Evolutionary conservation across 1,284 basidiomycete genomes (phyloP).

Genomic region (Somion occarium): DNA sequence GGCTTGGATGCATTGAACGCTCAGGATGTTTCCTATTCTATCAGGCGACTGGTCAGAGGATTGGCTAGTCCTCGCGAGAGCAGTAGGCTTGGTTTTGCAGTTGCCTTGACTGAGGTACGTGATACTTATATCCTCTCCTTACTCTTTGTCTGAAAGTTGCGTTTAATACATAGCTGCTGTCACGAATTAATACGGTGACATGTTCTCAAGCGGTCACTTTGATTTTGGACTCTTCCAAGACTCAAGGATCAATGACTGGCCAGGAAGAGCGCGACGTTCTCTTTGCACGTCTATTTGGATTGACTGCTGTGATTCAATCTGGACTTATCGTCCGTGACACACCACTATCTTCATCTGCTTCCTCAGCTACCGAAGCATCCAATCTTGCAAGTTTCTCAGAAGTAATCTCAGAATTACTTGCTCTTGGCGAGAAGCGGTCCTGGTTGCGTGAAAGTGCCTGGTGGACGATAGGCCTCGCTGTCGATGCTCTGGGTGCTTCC

Average conservation of each 20-base stretch:
- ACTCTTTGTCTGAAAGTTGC: background rate
- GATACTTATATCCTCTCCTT: background rate
- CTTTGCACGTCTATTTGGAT: conserved; percentile 91
- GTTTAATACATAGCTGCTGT: conserved; percentile 59
- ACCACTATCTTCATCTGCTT: conserved; percentile 47
- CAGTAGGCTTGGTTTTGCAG: conserved; percentile 91
- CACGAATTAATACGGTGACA: conserved; percentile 75
- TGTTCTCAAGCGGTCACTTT: conserved; percentile 74
- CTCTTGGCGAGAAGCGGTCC: conserved; percentile 77
- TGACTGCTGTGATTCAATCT: conserved; percentile 80
- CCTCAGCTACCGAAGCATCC: conserved; percentile 48
- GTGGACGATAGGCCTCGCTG: conserved; percentile 73
- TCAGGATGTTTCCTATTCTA: conserved; percentile 86
- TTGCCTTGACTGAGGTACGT: conserved; percentile 90
- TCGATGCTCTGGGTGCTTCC: conserved; percentile 55
- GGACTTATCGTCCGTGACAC: conserved; percentile 65
- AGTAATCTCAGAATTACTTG: conserved; percentile 63
- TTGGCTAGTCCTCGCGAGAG: conserved; percentile 90
- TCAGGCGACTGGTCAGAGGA: conserved; percentile 81
- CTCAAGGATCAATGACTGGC: conserved; percentile 72
- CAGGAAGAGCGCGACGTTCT: conserved; percentile 91
- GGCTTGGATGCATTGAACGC: conserved; percentile 66
- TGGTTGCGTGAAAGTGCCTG: conserved; percentile 93
- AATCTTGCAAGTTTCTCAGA: conserved; percentile 58
- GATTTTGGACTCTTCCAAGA: conserved; percentile 65